A percentile compares a stretch with the other conserved stretches of the same genome.
These are phyloP conservation scores for Russula foetens DNA, from an alignment of 768 basidiomycete genomes.

Conservation along the genomic window DNA sequence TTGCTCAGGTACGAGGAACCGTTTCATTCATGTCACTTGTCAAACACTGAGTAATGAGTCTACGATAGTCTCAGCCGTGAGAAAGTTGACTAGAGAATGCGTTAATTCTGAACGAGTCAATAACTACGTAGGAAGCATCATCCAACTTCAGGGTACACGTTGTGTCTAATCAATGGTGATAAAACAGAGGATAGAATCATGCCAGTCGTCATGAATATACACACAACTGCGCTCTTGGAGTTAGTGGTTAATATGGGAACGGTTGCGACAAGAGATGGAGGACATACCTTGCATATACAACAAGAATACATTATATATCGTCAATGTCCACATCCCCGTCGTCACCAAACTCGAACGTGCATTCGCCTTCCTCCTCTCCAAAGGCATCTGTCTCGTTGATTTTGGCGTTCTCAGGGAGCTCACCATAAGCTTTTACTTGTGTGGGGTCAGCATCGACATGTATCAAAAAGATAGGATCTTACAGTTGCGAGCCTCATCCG, in stretches of 20 bases:
- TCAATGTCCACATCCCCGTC: slow-evolving; percentile 87
- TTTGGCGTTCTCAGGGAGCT: slow-evolving; percentile 92
- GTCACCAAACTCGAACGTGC: slow-evolving; percentile 85
- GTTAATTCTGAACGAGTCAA: neutral
- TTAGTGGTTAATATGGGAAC: neutral
- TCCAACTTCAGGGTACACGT: slow-evolving; percentile 6
- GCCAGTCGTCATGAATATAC: slow-evolving; percentile 16
- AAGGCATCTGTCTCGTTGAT: slow-evolving; percentile 95
- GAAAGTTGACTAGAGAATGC: neutral
- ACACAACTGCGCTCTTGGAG: slow-evolving; percentile 1
- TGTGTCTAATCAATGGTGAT: slow-evolving; percentile 18
- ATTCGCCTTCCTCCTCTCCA: slow-evolving; percentile 85
- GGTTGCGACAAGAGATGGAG: neutral
- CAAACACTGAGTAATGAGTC: neutral
- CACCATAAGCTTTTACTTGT: slow-evolving; percentile 93
- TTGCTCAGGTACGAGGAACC: neutral
- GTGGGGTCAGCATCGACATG: neutral
- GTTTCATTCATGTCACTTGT: neutral
- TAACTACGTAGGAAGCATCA: neutral
- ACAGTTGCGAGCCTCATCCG: slow-evolving; percentile 86
- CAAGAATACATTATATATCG: slow-evolving; percentile 52
- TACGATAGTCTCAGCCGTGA: no score
- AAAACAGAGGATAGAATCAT: slow-evolving; percentile 6
- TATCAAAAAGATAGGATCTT: slow-evolving; percentile 21
- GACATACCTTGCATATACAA: slow-evolving; percentile 21